Evolutionary conservation across 139 green algal species (phyloP), one percentile per base, ranked within the genome.

Genomic region (Diplosphaera chodatii): DNA sequence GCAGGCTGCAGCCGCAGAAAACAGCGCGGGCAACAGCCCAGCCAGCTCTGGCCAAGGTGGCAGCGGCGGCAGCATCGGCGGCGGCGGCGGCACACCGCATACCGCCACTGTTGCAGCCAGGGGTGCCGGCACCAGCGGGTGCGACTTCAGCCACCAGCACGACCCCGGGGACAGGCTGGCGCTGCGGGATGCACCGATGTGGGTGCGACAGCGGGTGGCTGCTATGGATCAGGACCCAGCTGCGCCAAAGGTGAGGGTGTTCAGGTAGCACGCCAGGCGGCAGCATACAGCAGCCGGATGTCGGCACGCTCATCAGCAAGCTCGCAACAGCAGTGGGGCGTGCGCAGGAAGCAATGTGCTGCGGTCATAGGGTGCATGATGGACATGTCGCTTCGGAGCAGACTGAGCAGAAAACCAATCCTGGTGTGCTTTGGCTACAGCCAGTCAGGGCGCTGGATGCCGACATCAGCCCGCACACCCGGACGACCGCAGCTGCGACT

Each of bases 141-240:
- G 22, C 48, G 48, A 59, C 48, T 59, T 59, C 48, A 59, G 48
- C 48, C 48, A 59, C 48, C 48, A 59, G 48, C 48, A 59, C 48
- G 48, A 59, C 16, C 10, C 48, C 3, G 13, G 3, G 3, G 48
- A 59, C 48, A 59, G 48, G 48, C 48, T 59, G 16, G 8, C 18
- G 48, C 48, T 59, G 48, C 22, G 48, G 13, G 48, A 23, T 25
- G 48, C 48, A 18, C 48, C 48, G 48, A 3, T 25, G 48, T 59
- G 48, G 48, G 48, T 59, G 48, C 48, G 48, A 18, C 48, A 25
- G 48, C 48, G 48, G 48, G 16, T 59, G 8, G 48, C 48, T 10
- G 48, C 48, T 4, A 21, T 59, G 48, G 48, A 59, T 25, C 48
- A 18, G 16, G 48, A 59, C 18, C 16, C 18, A 18, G 13, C 22